phyloP scores from a whole-genome alignment of 1,139 yeast genomes.

The Nakaseomyces nivariensis region DNA sequence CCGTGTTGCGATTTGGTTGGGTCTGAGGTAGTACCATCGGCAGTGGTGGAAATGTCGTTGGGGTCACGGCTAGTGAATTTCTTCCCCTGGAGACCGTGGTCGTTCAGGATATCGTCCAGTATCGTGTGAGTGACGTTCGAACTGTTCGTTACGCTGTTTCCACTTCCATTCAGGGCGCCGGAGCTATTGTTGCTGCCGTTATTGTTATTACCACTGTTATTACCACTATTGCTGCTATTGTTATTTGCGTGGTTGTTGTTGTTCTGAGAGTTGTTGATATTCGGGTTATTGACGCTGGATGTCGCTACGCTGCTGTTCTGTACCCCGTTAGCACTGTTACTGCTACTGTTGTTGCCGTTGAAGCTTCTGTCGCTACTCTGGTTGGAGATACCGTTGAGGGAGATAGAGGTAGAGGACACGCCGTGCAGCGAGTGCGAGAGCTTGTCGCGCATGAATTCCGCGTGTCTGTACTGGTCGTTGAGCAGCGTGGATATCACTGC shows the following conservation, averaged over 20 bases:
- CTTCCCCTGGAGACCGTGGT: neutral
- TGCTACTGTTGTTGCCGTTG: neutral
- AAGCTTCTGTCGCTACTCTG: neutral
- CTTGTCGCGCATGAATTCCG: slow-evolving; percentile 22
- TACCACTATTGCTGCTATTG: slow-evolving; percentile 5
- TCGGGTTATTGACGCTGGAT: too few species aligned
- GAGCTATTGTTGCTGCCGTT: slow-evolving; percentile 5
- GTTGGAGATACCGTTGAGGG: slow-evolving; percentile 7
- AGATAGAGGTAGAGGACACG: slow-evolving; percentile 16
- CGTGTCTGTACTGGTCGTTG: slow-evolving; percentile 24
- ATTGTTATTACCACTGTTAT: slow-evolving; percentile 6
- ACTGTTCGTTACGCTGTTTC: neutral
- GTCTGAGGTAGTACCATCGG: neutral
- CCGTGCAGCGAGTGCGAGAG: slow-evolving; percentile 18
- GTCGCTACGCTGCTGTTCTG: too few species aligned
- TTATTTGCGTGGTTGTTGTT: slow-evolving; percentile 3
- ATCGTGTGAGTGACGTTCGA: slow-evolving; percentile 1
- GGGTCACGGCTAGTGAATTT: neutral
- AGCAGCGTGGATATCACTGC: slow-evolving; percentile 20
- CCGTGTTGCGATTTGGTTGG: neutral
- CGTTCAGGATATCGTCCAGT: slow-evolving; percentile 1
- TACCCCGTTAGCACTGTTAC: neutral
- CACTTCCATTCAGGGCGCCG: neutral
- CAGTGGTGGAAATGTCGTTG: neutral
- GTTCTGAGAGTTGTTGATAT: neutral